Conservation (phyloP, 345 rosid genomes). For the Gossypium turneri region DNA sequence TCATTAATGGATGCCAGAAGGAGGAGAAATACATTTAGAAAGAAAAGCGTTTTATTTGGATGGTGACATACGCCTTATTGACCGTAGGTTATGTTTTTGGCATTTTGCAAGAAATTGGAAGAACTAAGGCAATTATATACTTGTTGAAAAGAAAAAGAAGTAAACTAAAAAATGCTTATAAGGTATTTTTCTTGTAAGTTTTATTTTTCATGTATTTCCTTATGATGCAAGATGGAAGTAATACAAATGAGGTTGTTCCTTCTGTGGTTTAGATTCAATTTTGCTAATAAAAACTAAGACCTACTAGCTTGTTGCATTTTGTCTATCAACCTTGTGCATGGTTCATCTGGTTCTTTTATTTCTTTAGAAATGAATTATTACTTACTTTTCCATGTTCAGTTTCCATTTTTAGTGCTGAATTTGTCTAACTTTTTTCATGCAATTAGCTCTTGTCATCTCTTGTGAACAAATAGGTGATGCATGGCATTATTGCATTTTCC, state of each 20-base stretch:
- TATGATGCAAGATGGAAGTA: neutral
- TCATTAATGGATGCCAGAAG: neutral
- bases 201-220: neutral
- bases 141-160: neutral
- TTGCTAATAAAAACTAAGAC: neutral
- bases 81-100: neutral
- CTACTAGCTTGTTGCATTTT: neutral
- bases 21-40: neutral
- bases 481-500: neutral
- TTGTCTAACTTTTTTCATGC: neutral
- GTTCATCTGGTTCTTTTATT: neutral
- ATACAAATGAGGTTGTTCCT: neutral
- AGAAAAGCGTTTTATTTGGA: neutral
- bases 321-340: neutral
- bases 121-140: neutral
- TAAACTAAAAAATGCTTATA: neutral
- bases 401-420: neutral
- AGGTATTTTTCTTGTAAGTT: neutral
- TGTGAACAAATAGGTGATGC: neutral
- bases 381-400: neutral
- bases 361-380: neutral
- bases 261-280: neutral
- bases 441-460: neutral
- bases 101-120: neutral
- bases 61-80: neutral